A percentile compares a stretch with the other conserved stretches of the same genome.
phyloP scores from a whole-genome alignment of 1,139 yeast species.

The Starmera stellimalicola region DNA sequence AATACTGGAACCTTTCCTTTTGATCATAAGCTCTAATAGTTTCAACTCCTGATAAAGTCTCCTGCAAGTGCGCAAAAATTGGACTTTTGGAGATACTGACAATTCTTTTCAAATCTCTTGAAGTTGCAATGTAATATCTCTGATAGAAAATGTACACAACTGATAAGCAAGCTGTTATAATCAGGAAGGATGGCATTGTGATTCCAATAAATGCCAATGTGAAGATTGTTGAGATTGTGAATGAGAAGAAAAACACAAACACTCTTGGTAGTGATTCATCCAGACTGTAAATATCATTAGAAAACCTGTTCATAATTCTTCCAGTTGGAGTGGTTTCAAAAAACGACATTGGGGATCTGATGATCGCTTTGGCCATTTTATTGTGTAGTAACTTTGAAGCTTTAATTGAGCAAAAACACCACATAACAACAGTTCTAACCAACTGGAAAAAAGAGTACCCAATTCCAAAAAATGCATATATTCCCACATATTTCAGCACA shows the following conservation, averaged over 20 bases:
- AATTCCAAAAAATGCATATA: slow-evolving; percentile 50
- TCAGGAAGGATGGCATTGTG: slow-evolving; percentile 41
- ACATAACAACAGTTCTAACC: slow-evolving; percentile 43
- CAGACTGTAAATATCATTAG: slow-evolving; percentile 58
- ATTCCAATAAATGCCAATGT: slow-evolving; percentile 42
- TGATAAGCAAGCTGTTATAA: slow-evolving; percentile 32
- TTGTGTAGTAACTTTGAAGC: slow-evolving; percentile 57
- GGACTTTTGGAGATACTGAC: slow-evolving; percentile 46
- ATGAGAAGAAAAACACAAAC: slow-evolving; percentile 34
- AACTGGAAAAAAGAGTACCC: slow-evolving; percentile 41
- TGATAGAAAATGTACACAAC: slow-evolving; percentile 44
- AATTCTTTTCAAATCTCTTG: slow-evolving; percentile 49
- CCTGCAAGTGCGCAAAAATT: slow-evolving; percentile 55
- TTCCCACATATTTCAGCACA: slow-evolving; percentile 42
- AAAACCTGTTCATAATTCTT: slow-evolving; percentile 60
- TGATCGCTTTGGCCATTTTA: slow-evolving; percentile 50
- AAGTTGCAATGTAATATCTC: slow-evolving; percentile 39
- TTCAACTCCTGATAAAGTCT: slow-evolving; percentile 49
- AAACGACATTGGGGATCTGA: slow-evolving; percentile 67
- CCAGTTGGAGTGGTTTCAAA: slow-evolving; percentile 78
- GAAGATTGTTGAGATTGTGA: slow-evolving; percentile 33
- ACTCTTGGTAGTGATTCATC: slow-evolving; percentile 44
- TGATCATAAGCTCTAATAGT: slow-evolving; percentile 51
- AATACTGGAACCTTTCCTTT: slow-evolving; percentile 38
- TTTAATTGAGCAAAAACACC: slow-evolving; percentile 54